Evolutionary conservation across 2,329 filamentous ascomycete species (phyloP).

Genomic region (Colletotrichum tanaceti): DNA sequence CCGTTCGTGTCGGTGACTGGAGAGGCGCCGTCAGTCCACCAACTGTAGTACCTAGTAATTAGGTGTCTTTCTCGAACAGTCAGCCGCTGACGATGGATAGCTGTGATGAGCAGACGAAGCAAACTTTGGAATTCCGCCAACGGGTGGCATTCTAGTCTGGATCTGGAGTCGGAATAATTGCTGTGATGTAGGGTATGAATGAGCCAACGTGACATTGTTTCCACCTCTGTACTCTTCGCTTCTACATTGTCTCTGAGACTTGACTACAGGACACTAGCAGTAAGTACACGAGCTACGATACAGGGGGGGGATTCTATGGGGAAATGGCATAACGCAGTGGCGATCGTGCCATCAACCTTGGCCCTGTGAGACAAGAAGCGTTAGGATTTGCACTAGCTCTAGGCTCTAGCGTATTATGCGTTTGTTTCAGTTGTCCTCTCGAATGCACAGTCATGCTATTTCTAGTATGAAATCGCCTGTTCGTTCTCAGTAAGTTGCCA

Average conservation of each 20-base stretch:
- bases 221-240: neutral
- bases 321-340: too few relatives aligned
- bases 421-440: too few relatives aligned
- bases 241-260: neutral
- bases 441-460: too few relatives aligned
- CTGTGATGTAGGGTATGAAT: conserved; percentile 30
- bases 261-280: neutral
- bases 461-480: too few relatives aligned
- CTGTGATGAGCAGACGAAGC: conserved; percentile 5
- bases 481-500: too few relatives aligned
- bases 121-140: conserved; percentile 21
- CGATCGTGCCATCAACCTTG: too few relatives aligned
- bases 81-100: neutral
- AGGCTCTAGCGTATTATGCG: too few relatives aligned
- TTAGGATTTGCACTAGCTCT: too few relatives aligned
- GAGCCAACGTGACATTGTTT: conserved; percentile 21
- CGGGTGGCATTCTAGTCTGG: conserved; percentile 3
- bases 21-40: conserved; percentile 56
- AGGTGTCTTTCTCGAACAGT: neutral
- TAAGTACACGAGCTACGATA: neutral
- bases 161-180: conserved; percentile 23
- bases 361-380: too few relatives aligned
- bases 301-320: too few relatives aligned
- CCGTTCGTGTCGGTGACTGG: conserved; percentile 58
- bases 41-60: conserved; percentile 56